These are phyloP conservation scores for Baudoinia panamericana DNA, from an alignment of 495 filamentous ascomycete species.

Conservation along the genomic window DNA sequence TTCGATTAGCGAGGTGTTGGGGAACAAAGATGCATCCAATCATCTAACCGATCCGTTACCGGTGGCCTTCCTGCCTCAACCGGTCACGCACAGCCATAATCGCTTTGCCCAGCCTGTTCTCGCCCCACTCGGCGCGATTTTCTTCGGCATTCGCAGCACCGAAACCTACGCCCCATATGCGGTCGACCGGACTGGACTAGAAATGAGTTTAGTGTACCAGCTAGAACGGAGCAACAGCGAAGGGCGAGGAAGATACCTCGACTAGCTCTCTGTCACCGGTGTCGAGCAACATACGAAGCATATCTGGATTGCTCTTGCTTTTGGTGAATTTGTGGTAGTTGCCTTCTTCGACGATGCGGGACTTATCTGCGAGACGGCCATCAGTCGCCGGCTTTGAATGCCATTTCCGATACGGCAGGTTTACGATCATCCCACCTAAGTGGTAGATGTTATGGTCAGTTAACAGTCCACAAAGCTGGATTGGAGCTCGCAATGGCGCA, in stretches of 20 bases:
- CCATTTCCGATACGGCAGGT: too few relatives aligned
- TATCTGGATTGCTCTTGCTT: slow-evolving; percentile 20
- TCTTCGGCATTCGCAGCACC: slow-evolving; percentile 34
- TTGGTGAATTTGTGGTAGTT: slow-evolving; percentile 20
- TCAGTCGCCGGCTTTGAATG: too few relatives aligned
- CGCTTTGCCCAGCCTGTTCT: slow-evolving; percentile 54
- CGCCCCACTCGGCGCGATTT: slow-evolving; percentile 44
- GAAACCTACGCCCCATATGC: slow-evolving; percentile 58
- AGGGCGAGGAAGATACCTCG: slow-evolving; percentile 47
- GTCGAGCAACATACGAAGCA: slow-evolving; percentile 36
- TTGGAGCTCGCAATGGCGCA: too few relatives aligned
- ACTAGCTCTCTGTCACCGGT: slow-evolving; percentile 50
- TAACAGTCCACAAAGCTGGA: too few relatives aligned
- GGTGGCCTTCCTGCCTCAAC: slow-evolving; percentile 25
- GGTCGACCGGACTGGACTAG: slow-evolving; percentile 46
- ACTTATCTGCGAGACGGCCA: slow-evolving; percentile 29
- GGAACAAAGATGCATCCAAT: neutral
- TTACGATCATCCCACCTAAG: slow-evolving; percentile 36
- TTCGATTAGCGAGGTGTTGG: slow-evolving; percentile 10
- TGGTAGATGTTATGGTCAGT: too few relatives aligned
- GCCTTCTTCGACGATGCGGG: slow-evolving; percentile 37
- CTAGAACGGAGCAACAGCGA: too few relatives aligned
- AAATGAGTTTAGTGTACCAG: too few relatives aligned
- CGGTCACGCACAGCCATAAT: slow-evolving; percentile 37
- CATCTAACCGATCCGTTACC: too few relatives aligned